phyloP scores from a whole-genome alignment of 2,329 filamentous ascomycete species.

The Phyllosticta citribraziliensis region DNA sequence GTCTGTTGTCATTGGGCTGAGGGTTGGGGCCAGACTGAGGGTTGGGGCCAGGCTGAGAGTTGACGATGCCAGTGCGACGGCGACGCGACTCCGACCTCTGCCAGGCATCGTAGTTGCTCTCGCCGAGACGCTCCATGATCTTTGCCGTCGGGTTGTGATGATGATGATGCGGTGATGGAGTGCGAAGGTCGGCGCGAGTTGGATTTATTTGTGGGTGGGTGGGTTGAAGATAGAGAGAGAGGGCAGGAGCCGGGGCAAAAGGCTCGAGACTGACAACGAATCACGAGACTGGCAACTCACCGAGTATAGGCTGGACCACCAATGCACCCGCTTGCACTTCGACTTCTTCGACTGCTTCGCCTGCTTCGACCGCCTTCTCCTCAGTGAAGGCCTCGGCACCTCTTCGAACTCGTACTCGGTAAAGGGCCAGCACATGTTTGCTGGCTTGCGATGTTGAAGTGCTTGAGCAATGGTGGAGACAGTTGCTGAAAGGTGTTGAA shows the following conservation, averaged over 20 bases:
- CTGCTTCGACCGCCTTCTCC: background rate
- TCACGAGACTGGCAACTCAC: background rate
- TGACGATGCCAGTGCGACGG: background rate
- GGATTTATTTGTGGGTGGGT: background rate
- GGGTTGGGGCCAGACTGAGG: background rate
- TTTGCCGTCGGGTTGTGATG: background rate
- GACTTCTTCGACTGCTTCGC: background rate
- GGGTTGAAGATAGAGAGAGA: background rate
- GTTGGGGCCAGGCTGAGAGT: background rate
- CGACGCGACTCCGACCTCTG: background rate
- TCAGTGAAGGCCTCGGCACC: background rate
- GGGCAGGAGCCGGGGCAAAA: background rate
- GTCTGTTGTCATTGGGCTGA: background rate
- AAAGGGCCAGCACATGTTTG: conserved; percentile 1
- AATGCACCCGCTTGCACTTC: background rate
- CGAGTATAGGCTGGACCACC: background rate
- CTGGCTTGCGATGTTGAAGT: background rate
- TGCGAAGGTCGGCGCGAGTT: background rate
- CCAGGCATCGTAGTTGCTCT: background rate
- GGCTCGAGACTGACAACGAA: background rate
- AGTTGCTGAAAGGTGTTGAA: background rate
- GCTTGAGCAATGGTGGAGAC: background rate
- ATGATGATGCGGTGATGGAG: background rate
- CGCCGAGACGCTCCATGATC: background rate
- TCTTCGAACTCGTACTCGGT: conserved; percentile 7